Base-by-base conservation (phyloP, 1,284 basidiomycete genomes). In the Naganishia cerealis region DNA sequence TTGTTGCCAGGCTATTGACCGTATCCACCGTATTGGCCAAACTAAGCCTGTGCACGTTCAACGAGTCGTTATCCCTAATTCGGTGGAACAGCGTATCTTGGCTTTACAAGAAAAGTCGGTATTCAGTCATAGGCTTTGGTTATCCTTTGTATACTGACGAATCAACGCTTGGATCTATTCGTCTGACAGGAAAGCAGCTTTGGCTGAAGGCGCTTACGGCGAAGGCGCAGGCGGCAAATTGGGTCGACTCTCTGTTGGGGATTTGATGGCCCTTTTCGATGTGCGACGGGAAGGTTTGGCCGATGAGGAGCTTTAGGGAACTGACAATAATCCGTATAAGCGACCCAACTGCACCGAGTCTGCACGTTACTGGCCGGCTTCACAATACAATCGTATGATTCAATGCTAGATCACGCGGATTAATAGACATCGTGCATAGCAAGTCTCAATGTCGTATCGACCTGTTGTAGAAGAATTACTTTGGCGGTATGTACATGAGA, bases 11-110 rank as follows among this genome's bases (percentile, higher is more conserved):
- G 79, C 79, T 2, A 72, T 77, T 40, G 79, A 80, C 61, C 75
- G 81, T 26, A 75, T 91, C 0, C 94, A 97, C 79, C 87, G 94
- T 6, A 96, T 97, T 69, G 94, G 94, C 1, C 94, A 96, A 80
- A 92, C 87, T 16, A 87, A 83, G 72, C 89, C 89, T 1, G 91
- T 94, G 66, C 82, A 90, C 42, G 88, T 96, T 58, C 93, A 91
- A 80, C 85, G 94, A 48, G 83, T 96, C 1, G 87, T 94, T 55
- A 78, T 81, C 53, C 67, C 59, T 1, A 71, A 79, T 63, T 76
- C 79, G 0, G 77, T 82, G 48, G 81, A 82, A 59, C 74, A 78
- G 66, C 66, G 79, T 29, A 80, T 81, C 29, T 68, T 79, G 42
- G 73, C 70, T n/a, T 67, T 78, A 40, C 75, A 77, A 46, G 70